A percentile compares a stretch with the other conserved stretches of the same genome.
phyloP scores from a whole-genome alignment of 768 basidiomycete genomes.

The Gautieria morchelliformis region DNA sequence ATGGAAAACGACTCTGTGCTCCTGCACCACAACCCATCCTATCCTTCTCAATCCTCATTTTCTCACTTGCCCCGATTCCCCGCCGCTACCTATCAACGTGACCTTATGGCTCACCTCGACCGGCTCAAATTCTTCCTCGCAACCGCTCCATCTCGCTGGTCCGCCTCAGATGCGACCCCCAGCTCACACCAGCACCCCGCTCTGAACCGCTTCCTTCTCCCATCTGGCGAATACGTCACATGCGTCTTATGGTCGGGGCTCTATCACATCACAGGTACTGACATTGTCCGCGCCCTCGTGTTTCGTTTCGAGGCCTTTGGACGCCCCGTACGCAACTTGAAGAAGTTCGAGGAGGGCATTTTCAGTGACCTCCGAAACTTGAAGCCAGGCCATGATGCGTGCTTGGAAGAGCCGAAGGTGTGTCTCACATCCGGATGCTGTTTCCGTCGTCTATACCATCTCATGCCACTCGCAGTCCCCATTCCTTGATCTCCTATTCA shows the following conservation, averaged over 20 bases:
- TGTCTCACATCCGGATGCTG: conserved; percentile 12
- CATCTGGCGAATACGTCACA: conserved; percentile 69
- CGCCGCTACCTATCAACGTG: too few relatives aligned
- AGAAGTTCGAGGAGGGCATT: conserved; percentile 96
- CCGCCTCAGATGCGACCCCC: conserved; percentile 22
- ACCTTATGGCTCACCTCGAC: conserved; percentile 61
- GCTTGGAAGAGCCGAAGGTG: conserved; percentile 93
- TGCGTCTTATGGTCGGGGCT: conserved; percentile 89
- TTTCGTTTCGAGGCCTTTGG: conserved; percentile 82
- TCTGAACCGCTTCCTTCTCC: conserved; percentile 80
- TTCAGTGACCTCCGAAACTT: conserved; percentile 90
- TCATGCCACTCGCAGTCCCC: conserved; percentile 50
- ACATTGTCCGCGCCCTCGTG: conserved; percentile 91
- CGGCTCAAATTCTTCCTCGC: conserved; percentile 83
- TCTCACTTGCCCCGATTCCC: too few relatives aligned
- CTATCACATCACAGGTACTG: conserved; percentile 93
- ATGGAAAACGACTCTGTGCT: too few relatives aligned
- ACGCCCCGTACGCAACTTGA: conserved; percentile 83
- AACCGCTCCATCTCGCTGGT: conserved; percentile 73
- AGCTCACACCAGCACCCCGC: conserved; percentile 48
- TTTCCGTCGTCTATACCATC: background rate
- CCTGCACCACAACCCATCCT: too few relatives aligned
- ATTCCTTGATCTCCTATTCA: conserved; percentile 89
- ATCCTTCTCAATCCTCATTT: too few relatives aligned
- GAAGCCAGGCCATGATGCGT: conserved; percentile 88